Evolutionary conservation across 2,329 filamentous ascomycete genomes (phyloP), one percentile per base, ranked within the genome.

Genomic region (Tolypocladium cylindrosporum): DNA sequence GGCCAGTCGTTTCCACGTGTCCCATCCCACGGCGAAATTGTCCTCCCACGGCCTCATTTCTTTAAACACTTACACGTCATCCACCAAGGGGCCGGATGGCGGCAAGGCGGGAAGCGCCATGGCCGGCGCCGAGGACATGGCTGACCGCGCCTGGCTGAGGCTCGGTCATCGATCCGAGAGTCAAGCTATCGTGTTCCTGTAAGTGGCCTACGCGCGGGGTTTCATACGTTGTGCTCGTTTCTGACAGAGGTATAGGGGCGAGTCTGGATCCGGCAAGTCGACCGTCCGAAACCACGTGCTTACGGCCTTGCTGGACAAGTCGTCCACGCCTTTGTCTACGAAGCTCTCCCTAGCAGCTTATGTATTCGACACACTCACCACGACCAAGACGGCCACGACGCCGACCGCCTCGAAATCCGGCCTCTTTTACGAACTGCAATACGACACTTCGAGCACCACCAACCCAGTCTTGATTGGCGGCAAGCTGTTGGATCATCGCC

Each of bases 361-460:
- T 71, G 85, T 97, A 60, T 99, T 99, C 71, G 94, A 99, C 70
- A 89, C 91, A 2, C 82, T 99, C 60, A 99, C 94, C 6, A 97
- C 94, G 1, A 99, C 94, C 34, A 99, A 99, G 76, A 96, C 93
- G 1, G 87, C 92, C 40, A 97, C 93, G 1, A 97, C 93, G 0
- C 92, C 92, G 1, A 96, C 91, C 2, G 94, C 94, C 36, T 97
- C 93, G 55, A 97, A 97, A 73, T 89, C 94, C 13, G 94, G 94
- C 61, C 81, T 99, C 19, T 96, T 96, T 70, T 94, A 94, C 71
- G 94, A 99, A 72, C 80, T 99, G 48, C 94, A 99, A 73, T 99
- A 99, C 71, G 93, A 99, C 71, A 96, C 90, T 1, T 85, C 90
- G 0, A 87, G 91, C 0, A 88, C 87, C 0, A 87, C 89, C 34